phyloP scores from a whole-genome alignment of 495 filamentous ascomycete species.

The Penicillium antarcticum region DNA sequence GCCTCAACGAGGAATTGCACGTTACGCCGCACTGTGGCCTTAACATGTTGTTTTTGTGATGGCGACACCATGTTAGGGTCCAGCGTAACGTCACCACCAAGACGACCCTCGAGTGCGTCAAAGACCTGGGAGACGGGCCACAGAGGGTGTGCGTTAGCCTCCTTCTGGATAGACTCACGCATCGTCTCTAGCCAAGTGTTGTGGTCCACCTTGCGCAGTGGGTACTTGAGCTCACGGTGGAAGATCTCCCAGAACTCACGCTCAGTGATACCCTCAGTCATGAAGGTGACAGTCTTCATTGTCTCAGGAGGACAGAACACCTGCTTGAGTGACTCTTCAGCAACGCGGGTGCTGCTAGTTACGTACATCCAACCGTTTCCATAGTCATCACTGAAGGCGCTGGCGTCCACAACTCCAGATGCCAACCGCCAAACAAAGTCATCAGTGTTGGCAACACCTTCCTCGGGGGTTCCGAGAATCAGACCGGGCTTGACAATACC shows the following conservation, averaged over 20 bases:
- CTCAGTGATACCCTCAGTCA: constrained; percentile 20
- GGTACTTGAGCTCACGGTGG: constrained; percentile 12
- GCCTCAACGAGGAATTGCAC: constrained; percentile 21
- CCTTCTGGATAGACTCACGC: constrained; percentile 11
- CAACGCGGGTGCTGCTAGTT: constrained; percentile 20
- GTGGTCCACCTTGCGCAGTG: constrained; percentile 10
- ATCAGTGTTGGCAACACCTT: constrained; percentile 26
- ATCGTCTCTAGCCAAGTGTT: constrained; percentile 15
- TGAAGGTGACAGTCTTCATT: constrained; percentile 12
- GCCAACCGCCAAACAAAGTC: constrained; percentile 37
- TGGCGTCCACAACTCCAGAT: constrained; percentile 11
- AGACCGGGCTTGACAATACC: constrained; percentile 32
- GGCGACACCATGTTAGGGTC: constrained; percentile 9
- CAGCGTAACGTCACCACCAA: constrained; percentile 13
- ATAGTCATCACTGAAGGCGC: constrained; percentile 19
- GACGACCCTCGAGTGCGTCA: constrained; percentile 18
- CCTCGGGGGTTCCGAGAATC: constrained; percentile 23
- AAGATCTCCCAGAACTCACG: constrained; percentile 24
- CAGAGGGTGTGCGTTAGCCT: constrained; percentile 19
- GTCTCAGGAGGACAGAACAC: constrained; percentile 6
- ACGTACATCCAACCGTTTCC: constrained; percentile 19
- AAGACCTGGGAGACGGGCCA: constrained; percentile 29
- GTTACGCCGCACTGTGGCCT: constrained; percentile 17
- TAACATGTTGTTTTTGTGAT: constrained; percentile 11
- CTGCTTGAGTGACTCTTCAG: constrained; percentile 11